Conservation (phyloP, 2,329 filamentous ascomycete species). For the Verruconis gallopava region DNA sequence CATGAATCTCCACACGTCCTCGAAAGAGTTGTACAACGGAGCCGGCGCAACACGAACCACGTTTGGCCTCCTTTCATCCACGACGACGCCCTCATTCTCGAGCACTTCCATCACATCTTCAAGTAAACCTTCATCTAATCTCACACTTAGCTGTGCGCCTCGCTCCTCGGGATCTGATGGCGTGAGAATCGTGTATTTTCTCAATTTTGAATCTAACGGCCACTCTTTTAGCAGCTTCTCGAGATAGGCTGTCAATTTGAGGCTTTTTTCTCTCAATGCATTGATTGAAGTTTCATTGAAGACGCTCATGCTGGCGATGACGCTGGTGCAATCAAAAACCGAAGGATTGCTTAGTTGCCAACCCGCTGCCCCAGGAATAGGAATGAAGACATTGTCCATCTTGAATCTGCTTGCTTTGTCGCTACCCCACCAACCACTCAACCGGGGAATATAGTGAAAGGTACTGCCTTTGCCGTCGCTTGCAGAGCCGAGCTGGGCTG, state of each 20-base stretch:
- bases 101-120: slow-evolving; percentile 53
- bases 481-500: not conserved
- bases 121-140: slow-evolving; percentile 54
- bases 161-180: slow-evolving; percentile 54
- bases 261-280: slow-evolving; percentile 55
- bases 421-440: slow-evolving; percentile 80
- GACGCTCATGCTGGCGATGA: slow-evolving; percentile 59
- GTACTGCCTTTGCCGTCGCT: slow-evolving; percentile 18
- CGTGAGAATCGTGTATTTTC: slow-evolving; percentile 48
- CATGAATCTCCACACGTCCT: slow-evolving; percentile 53
- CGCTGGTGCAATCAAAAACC: slow-evolving; percentile 62
- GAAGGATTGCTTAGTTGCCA: slow-evolving; percentile 80
- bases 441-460: slow-evolving; percentile 34
- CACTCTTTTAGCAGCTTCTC: slow-evolving; percentile 48
- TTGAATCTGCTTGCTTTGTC: slow-evolving; percentile 64
- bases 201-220: slow-evolving; percentile 11
- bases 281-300: slow-evolving; percentile 61
- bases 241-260: slow-evolving; percentile 63
- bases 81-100: slow-evolving; percentile 56
- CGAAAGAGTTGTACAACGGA: slow-evolving; percentile 71
- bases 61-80: slow-evolving; percentile 74
- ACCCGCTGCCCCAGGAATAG: slow-evolving; percentile 64
- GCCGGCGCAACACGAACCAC: slow-evolving; percentile 75
- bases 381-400: slow-evolving; percentile 72
- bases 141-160: slow-evolving; percentile 67